Evolutionary conservation across 2,329 filamentous ascomycete genomes (phyloP).

Genomic region (Fusarium nisikadoi): DNA sequence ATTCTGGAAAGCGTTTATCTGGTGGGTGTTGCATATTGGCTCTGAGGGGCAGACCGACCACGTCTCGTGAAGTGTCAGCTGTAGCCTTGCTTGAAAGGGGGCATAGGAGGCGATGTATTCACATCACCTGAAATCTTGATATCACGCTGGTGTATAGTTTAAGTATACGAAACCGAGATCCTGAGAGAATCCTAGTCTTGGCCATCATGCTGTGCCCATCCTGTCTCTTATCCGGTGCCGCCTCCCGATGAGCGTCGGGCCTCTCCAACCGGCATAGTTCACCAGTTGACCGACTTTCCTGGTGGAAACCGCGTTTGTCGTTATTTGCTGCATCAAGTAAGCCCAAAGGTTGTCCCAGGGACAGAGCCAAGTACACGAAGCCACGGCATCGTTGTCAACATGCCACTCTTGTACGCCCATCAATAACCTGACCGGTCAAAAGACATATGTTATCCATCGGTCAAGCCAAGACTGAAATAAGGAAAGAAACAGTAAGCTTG

Average conservation of each 20-base stretch:
- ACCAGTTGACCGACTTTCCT: constrained; percentile 26
- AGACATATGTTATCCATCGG: neutral
- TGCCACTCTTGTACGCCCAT: constrained; percentile 32
- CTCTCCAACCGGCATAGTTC: constrained; percentile 9
- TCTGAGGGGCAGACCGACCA: neutral
- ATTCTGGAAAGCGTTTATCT: constrained; percentile 17
- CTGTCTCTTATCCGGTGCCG: constrained; percentile 19
- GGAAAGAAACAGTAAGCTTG: neutral
- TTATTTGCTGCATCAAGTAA: constrained; percentile 14
- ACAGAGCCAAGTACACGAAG: constrained; percentile 23
- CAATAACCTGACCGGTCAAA: constrained; percentile 36
- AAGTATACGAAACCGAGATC: neutral
- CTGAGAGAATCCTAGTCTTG: neutral
- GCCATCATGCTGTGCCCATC: constrained; percentile 3
- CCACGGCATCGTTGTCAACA: constrained; percentile 17
- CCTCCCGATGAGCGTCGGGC: constrained; percentile 27
- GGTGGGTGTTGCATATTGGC: constrained; percentile 11
- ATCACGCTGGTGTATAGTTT: neutral
- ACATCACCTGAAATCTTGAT: neutral
- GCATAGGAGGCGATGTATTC: neutral
- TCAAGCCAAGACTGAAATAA: constrained; percentile 7
- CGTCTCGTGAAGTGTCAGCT: constrained; percentile 6
- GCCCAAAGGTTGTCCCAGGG: constrained; percentile 12
- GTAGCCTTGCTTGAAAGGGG: constrained; percentile 20
- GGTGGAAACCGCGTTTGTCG: constrained; percentile 6